Percentiles rank a stretch among this genome's conserved stretches.
Conservation (phyloP, 1,284 basidiomycete species). For the Leucoagaricus sp. region DNA sequence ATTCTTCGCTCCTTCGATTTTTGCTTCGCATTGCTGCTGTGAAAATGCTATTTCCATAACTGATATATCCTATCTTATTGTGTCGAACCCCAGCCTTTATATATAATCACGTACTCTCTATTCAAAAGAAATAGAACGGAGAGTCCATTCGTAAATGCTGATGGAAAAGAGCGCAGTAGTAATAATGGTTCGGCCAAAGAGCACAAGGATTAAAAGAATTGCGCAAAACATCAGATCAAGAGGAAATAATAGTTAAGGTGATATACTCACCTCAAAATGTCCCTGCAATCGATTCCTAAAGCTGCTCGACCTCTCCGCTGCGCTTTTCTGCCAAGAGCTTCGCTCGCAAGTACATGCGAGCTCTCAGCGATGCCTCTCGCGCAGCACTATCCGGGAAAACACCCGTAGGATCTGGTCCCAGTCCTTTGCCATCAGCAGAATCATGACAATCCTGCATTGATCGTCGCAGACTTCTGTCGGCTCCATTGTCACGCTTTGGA, state of each 20-base stretch:
- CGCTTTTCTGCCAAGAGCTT: constrained; percentile 52
- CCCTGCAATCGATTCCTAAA: background rate
- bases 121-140: background rate
- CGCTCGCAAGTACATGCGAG: constrained; percentile 48
- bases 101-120: constrained; percentile 6
- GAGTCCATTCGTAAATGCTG: background rate
- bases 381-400: constrained; percentile 24
- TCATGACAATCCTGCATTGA: constrained; percentile 14
- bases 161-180: background rate
- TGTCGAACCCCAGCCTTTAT: constrained; percentile 11
- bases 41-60: constrained; percentile 9
- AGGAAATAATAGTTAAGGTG: background rate
- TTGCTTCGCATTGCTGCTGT: constrained; percentile 24
- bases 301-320: constrained; percentile 12
- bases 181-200: background rate
- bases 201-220: background rate
- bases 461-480: background rate
- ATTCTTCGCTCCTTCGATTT: constrained; percentile 18
- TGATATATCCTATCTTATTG: constrained; percentile 10
- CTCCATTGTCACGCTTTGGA: constrained; percentile 11
- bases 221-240: background rate
- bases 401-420: constrained; percentile 19
- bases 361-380: constrained; percentile 47
- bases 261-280: background rate
- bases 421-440: constrained; percentile 17